Evolutionary conservation across 768 basidiomycete species (phyloP).

Genomic region (Serendipita sp.): DNA sequence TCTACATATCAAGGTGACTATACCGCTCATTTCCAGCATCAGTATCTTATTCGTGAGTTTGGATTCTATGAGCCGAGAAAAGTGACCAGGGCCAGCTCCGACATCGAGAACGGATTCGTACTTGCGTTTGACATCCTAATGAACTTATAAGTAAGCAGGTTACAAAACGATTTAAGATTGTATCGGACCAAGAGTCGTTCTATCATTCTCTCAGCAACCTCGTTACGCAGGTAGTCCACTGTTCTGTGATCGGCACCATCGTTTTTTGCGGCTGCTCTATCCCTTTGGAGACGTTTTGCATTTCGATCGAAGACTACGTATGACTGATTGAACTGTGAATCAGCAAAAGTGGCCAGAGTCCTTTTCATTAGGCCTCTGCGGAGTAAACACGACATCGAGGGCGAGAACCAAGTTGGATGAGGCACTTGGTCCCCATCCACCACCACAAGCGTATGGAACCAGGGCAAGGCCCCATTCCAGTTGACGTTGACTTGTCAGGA

Average conservation of each 20-base stretch:
- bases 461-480: no score
- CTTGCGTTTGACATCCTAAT: conserved; percentile 77
- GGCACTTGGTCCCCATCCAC: no score
- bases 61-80: conserved; percentile 63
- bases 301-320: conserved; percentile 80
- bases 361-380: neutral
- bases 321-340: conserved; percentile 35
- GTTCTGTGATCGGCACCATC: conserved; percentile 47
- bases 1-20: conserved; percentile 11
- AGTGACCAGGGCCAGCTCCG: conserved; percentile 82
- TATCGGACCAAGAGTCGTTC: conserved; percentile 65
- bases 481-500: no score
- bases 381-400: no score
- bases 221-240: conserved; percentile 84
- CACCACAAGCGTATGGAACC: no score
- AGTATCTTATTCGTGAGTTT: conserved; percentile 53
- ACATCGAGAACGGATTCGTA: conserved; percentile 73
- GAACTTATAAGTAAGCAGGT: conserved; percentile 3
- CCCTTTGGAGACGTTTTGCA: conserved; percentile 61
- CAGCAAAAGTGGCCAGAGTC: conserved; percentile 26
- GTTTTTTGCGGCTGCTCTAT: conserved; percentile 47
- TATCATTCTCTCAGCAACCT: conserved; percentile 79
- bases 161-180: neutral
- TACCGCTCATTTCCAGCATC: conserved; percentile 83
- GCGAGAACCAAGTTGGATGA: no score